Evolutionary conservation across 139 green algal species (phyloP).

Genomic region (Zygnema circumcarinatum): DNA sequence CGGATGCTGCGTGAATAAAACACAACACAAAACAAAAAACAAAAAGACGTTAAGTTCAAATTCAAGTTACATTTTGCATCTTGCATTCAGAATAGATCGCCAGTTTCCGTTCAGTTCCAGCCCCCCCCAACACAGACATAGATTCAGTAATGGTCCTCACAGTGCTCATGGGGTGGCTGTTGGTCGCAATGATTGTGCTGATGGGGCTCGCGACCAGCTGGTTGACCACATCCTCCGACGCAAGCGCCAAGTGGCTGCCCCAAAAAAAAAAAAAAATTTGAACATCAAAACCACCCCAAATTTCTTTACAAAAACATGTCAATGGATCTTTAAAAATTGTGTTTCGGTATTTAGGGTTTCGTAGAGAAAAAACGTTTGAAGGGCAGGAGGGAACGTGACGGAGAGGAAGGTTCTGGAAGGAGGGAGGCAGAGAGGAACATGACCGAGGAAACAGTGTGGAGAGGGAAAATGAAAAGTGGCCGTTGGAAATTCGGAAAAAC

Average conservation of each 20-base stretch:
- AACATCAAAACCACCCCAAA: not conserved
- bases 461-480: not conserved
- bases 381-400: not conserved
- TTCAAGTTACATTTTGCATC: not conserved
- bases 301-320: not conserved
- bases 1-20: constrained; percentile 9
- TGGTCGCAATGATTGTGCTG: constrained; percentile 42
- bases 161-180: constrained; percentile 52
- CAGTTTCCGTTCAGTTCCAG: not conserved
- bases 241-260: not conserved
- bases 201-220: constrained; percentile 22
- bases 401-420: not conserved
- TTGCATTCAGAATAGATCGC: too few species aligned
- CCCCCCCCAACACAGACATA: not conserved
- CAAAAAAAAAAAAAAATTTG: not conserved
- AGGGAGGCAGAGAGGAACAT: constrained; percentile 8
- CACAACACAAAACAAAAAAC: too few species aligned
- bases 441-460: too few species aligned
- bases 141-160: not conserved
- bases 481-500: too few species aligned
- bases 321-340: not conserved
- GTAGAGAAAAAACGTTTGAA: not conserved
- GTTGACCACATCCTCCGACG: too few species aligned
- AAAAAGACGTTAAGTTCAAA: not conserved
- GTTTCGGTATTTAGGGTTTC: too few species aligned